Conservation (phyloP, 2,329 filamentous ascomycete species). For the Beauveria asiatica region DNA sequence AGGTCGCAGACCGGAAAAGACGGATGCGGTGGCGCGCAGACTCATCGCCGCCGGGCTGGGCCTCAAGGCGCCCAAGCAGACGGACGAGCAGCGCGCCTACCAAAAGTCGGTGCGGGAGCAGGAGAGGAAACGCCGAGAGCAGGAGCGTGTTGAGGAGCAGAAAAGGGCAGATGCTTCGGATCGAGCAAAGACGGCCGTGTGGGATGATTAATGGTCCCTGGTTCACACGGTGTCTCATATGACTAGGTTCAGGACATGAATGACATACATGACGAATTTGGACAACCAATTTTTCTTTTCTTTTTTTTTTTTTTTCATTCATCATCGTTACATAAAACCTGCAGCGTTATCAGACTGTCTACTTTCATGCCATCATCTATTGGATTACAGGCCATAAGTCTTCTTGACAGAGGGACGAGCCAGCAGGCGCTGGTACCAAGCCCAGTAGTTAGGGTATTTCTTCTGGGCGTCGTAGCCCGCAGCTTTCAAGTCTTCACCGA, state of each 20-base stretch:
- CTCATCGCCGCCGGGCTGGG: slow-evolving; percentile 87
- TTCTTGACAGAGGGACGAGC: slow-evolving; percentile 24
- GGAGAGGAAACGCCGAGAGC: slow-evolving; percentile 68
- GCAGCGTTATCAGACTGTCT: neutral
- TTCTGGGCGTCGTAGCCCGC: slow-evolving; percentile 19
- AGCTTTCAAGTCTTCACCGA: slow-evolving; percentile 17
- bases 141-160: slow-evolving; percentile 59
- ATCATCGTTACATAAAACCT: neutral
- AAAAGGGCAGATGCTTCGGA: slow-evolving; percentile 57
- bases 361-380: too few relatives aligned
- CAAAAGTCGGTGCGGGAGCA: slow-evolving; percentile 75
- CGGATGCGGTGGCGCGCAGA: slow-evolving; percentile 79
- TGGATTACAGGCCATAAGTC: slow-evolving; percentile 14
- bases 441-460: slow-evolving; percentile 26
- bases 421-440: slow-evolving; percentile 26
- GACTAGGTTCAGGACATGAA: neutral
- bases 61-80: slow-evolving; percentile 68
- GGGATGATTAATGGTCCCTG: slow-evolving; percentile 54
- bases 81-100: slow-evolving; percentile 82
- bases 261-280: neutral
- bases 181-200: slow-evolving; percentile 73
- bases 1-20: slow-evolving; percentile 67
- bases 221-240: too few relatives aligned
- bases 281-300: neutral
- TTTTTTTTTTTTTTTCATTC: neutral